Base-by-base conservation (phyloP, 1,139 yeast species). In the Kluyveromyces sp. region DNA sequence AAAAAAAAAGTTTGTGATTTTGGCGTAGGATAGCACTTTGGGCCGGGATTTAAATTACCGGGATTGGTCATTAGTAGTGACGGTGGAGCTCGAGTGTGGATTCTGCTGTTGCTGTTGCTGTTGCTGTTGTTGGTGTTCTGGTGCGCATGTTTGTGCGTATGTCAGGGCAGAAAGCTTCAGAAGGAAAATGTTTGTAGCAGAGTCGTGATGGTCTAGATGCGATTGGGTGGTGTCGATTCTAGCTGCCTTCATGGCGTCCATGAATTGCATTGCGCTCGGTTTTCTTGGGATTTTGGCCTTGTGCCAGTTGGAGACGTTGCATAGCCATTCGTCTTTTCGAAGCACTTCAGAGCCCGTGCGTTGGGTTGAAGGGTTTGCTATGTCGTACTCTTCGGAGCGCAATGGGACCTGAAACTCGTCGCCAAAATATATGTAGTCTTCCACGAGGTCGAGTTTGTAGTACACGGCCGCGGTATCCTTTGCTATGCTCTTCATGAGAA, bases 401-500 rank as follows among this genome's bases (percentile, higher is more conserved):
- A 57, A 46, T 27, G 53, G 56, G 3, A 47, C 48, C 34, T 48
- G 50, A 47, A 53, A 48, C 35, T 56, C 57, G 25, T 53, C 55
- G 10, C 64, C 65, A 41, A 61, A 60, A 45, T 50, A 53, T 3
- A 61, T 55, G 32, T 58, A 43, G 46, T 59, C 64, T n/a, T 43
- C 43, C 6, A 55, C 55, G 4, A 61, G 50, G 43, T 61, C 64
- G 8, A 61, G 53, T 42, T 55, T 58, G 50, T 57, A 60, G 48
- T 47, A 58, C n/a, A 55, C 50, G 4, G 45, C 47, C 3, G 60
- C 57, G 15, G 53, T 49, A 38, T 52, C 54, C 39, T 56, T 53
- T 53, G 58, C 52, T 31, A 57, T 51, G n/a, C 61, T 57, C 34
- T 50, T 50, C 63, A 61, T 59, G 35, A 61, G 43, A 3, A 59